Evolutionary conservation across 192 early-diverging fungal species (phyloP), one percentile per base, ranked within the genome.

Genomic region (Diversispora epigaea): DNA sequence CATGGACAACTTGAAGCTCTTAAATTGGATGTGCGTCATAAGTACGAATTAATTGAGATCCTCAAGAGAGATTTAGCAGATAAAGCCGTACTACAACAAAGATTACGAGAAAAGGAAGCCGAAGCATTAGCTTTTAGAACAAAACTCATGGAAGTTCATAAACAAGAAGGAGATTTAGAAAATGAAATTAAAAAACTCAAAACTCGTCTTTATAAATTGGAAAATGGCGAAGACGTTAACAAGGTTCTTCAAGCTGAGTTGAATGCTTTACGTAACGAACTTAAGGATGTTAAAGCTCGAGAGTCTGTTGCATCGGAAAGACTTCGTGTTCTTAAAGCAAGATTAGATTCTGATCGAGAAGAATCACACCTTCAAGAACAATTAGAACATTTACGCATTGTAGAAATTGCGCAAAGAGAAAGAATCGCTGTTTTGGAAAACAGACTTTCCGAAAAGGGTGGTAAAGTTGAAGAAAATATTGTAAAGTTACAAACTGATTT

Each of bases 21-120:
- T 6, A 75, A 65, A 54, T 22, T 47, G 17, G 73, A 75, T 10
- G 64, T 75, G 21, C 15, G 40, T 49, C 58, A 55, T 52, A 75
- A 75, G 44, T 64, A 75, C 52, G 73, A 75, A 32, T 64, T 75
- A 25, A 75, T 75, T 40, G 73, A 75, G 25, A 75, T 47, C 0
- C 44, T 75, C 6, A 75, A 75, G 54, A 19, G 73, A 52, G 73
- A 75, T 65, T 40, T 75, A 22, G 25, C n/a, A 2, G 73, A 75
- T 75, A 75, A 75, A 43, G 7, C 50, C 22, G 12, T 21, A 8
- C n/a, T 75, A 7, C 73, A 65, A 64, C 62, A 62, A 64, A 46
- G 32, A 75, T 65, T 75, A 21, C 49, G 44, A 45, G 57, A 58
- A 40, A 75, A 75, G 43, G 73, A 75, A 40, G 22, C 58, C 32